phyloP scores from a whole-genome alignment of 352 stramenopile species.

The Phytophthora idaei region DNA sequence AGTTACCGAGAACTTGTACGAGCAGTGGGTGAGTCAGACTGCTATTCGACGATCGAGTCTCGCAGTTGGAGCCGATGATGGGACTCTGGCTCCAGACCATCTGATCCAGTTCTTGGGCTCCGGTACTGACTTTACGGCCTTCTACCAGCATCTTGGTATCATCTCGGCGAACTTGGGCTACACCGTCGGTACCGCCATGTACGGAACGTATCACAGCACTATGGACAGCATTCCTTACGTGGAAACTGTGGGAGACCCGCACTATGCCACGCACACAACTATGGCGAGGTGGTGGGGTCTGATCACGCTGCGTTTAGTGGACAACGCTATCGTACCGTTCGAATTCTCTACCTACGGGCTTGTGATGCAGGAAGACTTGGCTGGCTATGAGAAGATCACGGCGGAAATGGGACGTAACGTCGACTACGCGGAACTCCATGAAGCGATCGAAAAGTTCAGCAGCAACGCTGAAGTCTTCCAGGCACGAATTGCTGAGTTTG shows the following conservation, averaged over 20 bases:
- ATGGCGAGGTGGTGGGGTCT: constrained; percentile 67
- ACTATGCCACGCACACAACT: constrained; percentile 59
- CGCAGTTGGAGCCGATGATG: constrained; percentile 18
- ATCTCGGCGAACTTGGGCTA: constrained; percentile 56
- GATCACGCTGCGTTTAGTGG: constrained; percentile 59
- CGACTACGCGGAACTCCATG: constrained; percentile 39
- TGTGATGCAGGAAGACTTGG: constrained; percentile 61
- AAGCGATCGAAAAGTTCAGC: constrained; percentile 51
- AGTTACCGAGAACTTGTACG: constrained; percentile 39
- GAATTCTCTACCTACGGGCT: constrained; percentile 71
- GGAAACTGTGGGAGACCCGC: constrained; percentile 64
- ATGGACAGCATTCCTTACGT: constrained; percentile 86
- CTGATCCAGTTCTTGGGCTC: constrained; percentile 65
- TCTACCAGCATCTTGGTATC: constrained; percentile 88
- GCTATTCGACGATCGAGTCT: constrained; percentile 19
- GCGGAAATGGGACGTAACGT: constrained; percentile 27
- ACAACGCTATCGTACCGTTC: constrained; percentile 64
- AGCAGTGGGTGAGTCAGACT: constrained; percentile 46
- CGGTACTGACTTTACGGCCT: constrained; percentile 81
- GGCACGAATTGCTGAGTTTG: constrained; percentile 16
- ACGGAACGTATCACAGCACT: constrained; percentile 85
- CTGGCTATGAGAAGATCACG: constrained; percentile 34
- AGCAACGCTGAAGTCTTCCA: constrained; percentile 35
- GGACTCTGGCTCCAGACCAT: constrained; percentile 52
- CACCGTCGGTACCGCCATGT: constrained; percentile 29